Percentiles rank a stretch among this genome's conserved stretches.
These are phyloP conservation scores for Ajuga reptans DNA, from an alignment of 305 asterid species.

Conservation along the genomic window DNA sequence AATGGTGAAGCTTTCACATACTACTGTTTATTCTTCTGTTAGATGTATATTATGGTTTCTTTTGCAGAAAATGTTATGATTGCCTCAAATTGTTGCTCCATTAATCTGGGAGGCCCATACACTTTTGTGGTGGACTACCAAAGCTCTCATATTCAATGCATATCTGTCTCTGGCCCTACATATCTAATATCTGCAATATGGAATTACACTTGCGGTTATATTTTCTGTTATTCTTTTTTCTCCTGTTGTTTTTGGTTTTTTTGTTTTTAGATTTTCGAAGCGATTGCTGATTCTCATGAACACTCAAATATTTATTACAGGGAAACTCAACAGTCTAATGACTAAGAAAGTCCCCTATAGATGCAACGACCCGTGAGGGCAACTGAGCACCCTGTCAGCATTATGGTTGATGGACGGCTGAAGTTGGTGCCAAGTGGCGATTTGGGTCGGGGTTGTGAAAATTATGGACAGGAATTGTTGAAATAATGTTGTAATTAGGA, in stretches of 20 bases:
- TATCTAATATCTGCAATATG: slow-evolving; percentile 10
- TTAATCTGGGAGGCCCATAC: slow-evolving; percentile 22
- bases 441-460: not conserved
- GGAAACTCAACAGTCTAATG: no score
- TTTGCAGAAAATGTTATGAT: slow-evolving; percentile 14
- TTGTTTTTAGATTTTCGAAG: no score
- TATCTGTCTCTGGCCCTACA: slow-evolving; percentile 27
- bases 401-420: slow-evolving; percentile 10
- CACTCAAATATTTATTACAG: no score
- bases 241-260: no score
- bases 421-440: slow-evolving; percentile 8
- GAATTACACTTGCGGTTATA: not conserved
- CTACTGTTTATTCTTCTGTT: slow-evolving; percentile 1
- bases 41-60: not conserved
- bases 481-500: slow-evolving; percentile 9
- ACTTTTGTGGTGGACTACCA: slow-evolving; percentile 20
- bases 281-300: no score
- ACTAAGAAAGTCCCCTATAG: no score
- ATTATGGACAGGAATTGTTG: not conserved
- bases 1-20: not conserved
- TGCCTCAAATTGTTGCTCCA: slow-evolving; percentile 7
- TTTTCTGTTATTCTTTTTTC: no score
- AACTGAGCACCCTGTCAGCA: no score
- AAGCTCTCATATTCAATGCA: slow-evolving; percentile 2
- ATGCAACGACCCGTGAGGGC: no score